A percentile compares a stretch with the other conserved stretches of the same genome.
phyloP scores from a whole-genome alignment of 2,329 filamentous ascomycete genomes.

The Exserohilum turcica region DNA sequence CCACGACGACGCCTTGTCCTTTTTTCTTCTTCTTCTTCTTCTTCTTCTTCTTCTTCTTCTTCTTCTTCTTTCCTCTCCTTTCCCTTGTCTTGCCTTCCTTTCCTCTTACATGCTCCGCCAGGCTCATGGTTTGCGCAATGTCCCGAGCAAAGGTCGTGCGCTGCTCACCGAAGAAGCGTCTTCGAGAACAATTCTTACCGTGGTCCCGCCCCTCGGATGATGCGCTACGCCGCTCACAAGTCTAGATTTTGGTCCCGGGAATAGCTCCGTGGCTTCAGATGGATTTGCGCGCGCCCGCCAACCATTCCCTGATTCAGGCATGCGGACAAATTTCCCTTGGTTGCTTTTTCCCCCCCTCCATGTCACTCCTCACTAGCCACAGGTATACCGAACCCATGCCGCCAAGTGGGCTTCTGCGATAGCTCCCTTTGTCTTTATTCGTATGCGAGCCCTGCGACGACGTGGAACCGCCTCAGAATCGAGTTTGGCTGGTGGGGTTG shows the following conservation, averaged over 20 bases:
- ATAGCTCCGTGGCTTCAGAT: conserved; percentile 2
- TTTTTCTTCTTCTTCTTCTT: too few relatives aligned
- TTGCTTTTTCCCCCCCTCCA: not conserved
- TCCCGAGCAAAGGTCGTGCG: conserved; percentile 8
- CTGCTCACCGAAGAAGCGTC: conserved; percentile 6
- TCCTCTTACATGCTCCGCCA: conserved; percentile 6
- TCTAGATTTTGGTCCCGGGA: not conserved
- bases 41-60: too few relatives aligned
- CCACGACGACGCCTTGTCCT: too few relatives aligned
- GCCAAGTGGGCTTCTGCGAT: not conserved
- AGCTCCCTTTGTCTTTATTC: not conserved
- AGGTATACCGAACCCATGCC: not conserved
- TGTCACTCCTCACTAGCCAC: not conserved
- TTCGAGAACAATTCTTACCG: conserved; percentile 8
- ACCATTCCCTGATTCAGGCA: not conserved
- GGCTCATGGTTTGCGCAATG: not conserved
- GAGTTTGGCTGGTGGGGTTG: not conserved
- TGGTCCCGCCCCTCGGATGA: conserved; percentile 10
- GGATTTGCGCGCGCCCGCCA: not conserved
- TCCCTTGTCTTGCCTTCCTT: too few relatives aligned
- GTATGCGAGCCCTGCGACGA: not conserved
- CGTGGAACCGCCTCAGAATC: not conserved
- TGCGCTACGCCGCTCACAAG: conserved; percentile 3
- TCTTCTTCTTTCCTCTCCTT: too few relatives aligned
- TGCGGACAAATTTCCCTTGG: not conserved